Conservation (phyloP, 306 rosid species). For the Prunus armeniaca region DNA sequence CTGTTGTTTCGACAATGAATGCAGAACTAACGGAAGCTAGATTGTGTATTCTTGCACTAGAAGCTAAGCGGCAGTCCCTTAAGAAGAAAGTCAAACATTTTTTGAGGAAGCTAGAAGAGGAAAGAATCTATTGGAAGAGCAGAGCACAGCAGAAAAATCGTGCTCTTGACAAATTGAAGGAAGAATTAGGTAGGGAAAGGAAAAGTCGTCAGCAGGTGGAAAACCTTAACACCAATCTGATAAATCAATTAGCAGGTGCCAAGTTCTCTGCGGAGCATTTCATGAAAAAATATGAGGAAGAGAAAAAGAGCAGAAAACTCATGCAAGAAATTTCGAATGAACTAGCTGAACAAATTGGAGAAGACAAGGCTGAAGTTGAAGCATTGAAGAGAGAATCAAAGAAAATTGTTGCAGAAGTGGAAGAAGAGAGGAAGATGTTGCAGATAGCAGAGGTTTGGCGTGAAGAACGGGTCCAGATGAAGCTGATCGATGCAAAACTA, state of each 20-base stretch:
- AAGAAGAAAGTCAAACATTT: slow-evolving; percentile 37
- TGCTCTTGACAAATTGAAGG: slow-evolving; percentile 27
- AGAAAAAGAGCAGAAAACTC: slow-evolving; percentile 39
- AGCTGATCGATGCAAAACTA: slow-evolving; percentile 57
- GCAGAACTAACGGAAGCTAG: slow-evolving; percentile 35
- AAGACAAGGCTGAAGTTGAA: slow-evolving; percentile 41
- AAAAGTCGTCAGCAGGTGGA: slow-evolving; percentile 35
- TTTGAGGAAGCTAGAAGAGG: slow-evolving; percentile 39
- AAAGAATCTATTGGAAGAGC: slow-evolving; percentile 22
- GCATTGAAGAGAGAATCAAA: slow-evolving; percentile 33
- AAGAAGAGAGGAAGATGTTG: slow-evolving; percentile 67
- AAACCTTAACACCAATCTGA: slow-evolving; percentile 32
- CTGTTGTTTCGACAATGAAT: slow-evolving; percentile 29
- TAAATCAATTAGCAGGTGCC: slow-evolving; percentile 36
- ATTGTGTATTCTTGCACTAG: slow-evolving; percentile 29
- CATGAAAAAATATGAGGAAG: slow-evolving; percentile 42
- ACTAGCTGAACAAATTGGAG: slow-evolving; percentile 39
- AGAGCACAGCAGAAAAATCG: slow-evolving; percentile 22
- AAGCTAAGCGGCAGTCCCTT: slow-evolving; percentile 25
- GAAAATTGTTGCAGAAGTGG: slow-evolving; percentile 39
- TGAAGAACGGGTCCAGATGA: slow-evolving; percentile 73
- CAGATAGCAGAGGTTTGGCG: slow-evolving; percentile 62
- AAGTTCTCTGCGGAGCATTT: slow-evolving; percentile 28
- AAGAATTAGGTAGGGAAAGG: slow-evolving; percentile 41
- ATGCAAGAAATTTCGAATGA: slow-evolving; percentile 43